phyloP scores from a whole-genome alignment of 441 rosid genomes.

The Gossypium schwendimanii region DNA sequence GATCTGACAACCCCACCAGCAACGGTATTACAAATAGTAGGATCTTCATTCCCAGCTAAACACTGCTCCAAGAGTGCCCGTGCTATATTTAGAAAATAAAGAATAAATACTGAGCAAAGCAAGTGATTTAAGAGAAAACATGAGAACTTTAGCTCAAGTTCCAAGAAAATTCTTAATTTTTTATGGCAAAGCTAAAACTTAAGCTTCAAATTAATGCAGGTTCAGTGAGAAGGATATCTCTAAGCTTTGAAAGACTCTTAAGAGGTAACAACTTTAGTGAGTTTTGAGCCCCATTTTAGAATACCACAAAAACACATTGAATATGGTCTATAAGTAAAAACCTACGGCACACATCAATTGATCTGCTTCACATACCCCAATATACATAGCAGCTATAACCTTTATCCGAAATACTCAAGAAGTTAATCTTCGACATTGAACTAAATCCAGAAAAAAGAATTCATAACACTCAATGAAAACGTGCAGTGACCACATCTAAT shows the following conservation, averaged over 20 bases:
- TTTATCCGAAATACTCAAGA: background rate
- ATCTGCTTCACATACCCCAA: background rate
- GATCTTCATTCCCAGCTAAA: slow-evolving; percentile 40
- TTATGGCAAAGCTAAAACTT: background rate
- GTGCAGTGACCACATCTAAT: background rate
- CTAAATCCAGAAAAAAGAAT: background rate
- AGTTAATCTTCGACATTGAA: background rate
- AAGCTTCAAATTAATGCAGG: background rate
- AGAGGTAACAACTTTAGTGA: background rate
- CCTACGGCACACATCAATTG: background rate
- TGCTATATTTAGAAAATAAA: slow-evolving; percentile 43
- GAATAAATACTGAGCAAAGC: slow-evolving; percentile 11
- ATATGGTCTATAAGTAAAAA: background rate
- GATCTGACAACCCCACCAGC: slow-evolving; percentile 15
- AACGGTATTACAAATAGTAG: slow-evolving; percentile 14
- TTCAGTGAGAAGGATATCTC: background rate
- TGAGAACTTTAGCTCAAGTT: background rate
- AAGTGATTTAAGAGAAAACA: slow-evolving; percentile 1
- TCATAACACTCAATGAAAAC: background rate
- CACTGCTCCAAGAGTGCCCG: slow-evolving; percentile 63
- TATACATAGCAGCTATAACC: background rate
- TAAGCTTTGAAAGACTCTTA: background rate
- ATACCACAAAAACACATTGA: background rate
- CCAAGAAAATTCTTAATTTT: background rate
- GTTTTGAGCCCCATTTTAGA: slow-evolving; percentile 1